These are phyloP conservation scores for Monosporozyma siamensis DNA, from an alignment of 805 yeast species.

Conservation along the genomic window DNA sequence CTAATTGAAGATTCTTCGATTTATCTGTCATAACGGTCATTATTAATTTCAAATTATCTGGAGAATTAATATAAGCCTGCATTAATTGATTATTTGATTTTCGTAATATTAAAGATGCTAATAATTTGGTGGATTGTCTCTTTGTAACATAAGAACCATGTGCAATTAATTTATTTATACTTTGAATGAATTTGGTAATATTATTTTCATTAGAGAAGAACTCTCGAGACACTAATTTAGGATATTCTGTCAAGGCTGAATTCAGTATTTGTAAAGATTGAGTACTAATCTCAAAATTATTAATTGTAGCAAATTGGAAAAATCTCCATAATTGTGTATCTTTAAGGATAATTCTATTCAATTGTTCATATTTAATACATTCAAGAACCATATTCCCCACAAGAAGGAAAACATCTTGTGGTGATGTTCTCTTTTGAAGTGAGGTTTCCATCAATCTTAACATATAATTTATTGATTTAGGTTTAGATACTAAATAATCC, in stretches of 20 bases:
- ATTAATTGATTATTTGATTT: conserved; percentile 64
- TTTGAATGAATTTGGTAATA: conserved; percentile 46
- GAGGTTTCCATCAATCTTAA: conserved; percentile 64
- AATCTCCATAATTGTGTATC: conserved; percentile 69
- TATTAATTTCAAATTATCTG: conserved; percentile 73
- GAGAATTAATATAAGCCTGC: conserved; percentile 67
- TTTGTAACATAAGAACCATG: conserved; percentile 84
- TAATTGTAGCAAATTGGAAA: conserved; percentile 65
- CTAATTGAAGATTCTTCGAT: conserved; percentile 79
- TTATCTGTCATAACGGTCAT: conserved; percentile 84
- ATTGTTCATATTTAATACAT: conserved; percentile 67
- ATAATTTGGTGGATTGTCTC: conserved; percentile 74
- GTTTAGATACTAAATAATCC: conserved; percentile 63
- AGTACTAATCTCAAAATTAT: conserved; percentile 82
- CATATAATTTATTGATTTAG: conserved; percentile 53
- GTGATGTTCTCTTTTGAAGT: conserved; percentile 14
- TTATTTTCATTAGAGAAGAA: conserved; percentile 49
- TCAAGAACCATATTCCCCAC: conserved; percentile 77
- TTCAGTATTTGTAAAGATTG: conserved; percentile 75
- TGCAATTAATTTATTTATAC: conserved; percentile 61
- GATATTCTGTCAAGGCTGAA: conserved; percentile 62
- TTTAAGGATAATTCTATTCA: conserved; percentile 50
- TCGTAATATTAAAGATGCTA: conserved; percentile 61
- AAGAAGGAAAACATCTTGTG: conserved; percentile 55
- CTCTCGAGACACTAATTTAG: conserved; percentile 50